Conservation (phyloP, 306 rosid species). For the Leucaena leucocephala region DNA sequence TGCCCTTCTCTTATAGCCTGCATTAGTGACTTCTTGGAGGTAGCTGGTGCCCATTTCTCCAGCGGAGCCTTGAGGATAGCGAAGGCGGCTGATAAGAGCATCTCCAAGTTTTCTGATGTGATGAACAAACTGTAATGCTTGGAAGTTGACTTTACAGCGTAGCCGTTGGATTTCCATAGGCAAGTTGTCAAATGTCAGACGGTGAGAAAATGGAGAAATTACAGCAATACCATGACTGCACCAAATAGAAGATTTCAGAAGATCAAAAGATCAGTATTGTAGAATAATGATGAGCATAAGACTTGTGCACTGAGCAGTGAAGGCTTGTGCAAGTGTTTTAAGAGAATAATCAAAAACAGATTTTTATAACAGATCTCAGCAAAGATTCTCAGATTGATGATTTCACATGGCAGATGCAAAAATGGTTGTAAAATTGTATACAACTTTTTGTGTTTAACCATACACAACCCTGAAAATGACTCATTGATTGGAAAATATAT, state of each 20-base stretch:
- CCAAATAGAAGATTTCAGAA: constrained; percentile 25
- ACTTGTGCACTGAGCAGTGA: not conserved
- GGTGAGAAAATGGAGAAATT: constrained; percentile 94
- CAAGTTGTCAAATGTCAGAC: constrained; percentile 86
- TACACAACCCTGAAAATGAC: constrained; percentile 1
- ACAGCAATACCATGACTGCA: constrained; percentile 92
- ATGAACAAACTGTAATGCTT: constrained; percentile 89
- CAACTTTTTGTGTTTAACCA: constrained; percentile 1
- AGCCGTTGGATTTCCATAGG: constrained; percentile 86
- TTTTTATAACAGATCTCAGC: not conserved
- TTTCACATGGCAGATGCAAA: constrained; percentile 21
- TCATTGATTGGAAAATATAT: constrained; percentile 12
- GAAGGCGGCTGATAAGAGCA: constrained; percentile 78
- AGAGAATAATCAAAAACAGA: not conserved
- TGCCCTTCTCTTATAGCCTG: constrained; percentile 42
- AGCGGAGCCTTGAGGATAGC: constrained; percentile 52
- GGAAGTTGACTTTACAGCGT: constrained; percentile 93
- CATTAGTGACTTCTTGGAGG: constrained; percentile 55
- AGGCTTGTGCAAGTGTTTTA: not conserved
- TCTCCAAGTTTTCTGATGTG: constrained; percentile 83
- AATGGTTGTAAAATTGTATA: not conserved
- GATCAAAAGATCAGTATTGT: constrained; percentile 30
- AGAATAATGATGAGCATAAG: not conserved
- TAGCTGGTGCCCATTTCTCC: constrained; percentile 48
- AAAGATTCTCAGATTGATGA: constrained; percentile 9